phyloP scores from a whole-genome alignment of 2,329 filamentous ascomycete genomes.

The Fusarium lateritium region DNA sequence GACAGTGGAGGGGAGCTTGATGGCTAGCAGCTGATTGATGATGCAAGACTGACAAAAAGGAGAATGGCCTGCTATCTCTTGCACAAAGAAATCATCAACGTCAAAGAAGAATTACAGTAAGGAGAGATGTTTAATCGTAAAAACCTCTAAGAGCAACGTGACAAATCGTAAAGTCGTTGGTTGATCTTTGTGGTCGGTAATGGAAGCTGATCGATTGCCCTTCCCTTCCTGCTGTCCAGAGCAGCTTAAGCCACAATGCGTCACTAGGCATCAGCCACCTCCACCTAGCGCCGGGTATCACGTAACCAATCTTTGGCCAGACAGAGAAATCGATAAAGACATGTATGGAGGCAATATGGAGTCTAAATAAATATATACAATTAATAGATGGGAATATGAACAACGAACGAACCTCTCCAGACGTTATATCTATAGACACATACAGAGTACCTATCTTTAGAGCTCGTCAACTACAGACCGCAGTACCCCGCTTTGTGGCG shows the following conservation, averaged over 20 bases:
- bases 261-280: slow-evolving; percentile 46
- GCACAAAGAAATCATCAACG: slow-evolving; percentile 12
- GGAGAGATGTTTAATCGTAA: slow-evolving; percentile 11
- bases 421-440: too few species aligned
- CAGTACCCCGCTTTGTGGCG: slow-evolving; percentile 49
- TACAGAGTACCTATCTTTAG: too few species aligned
- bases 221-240: slow-evolving; percentile 10
- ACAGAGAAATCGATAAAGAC: neutral
- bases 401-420: too few species aligned
- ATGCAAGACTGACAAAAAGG: slow-evolving; percentile 20
- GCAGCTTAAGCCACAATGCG: slow-evolving; percentile 49
- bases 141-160: slow-evolving; percentile 20
- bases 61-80: slow-evolving; percentile 33
- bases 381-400: too few species aligned
- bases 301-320: neutral
- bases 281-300: slow-evolving; percentile 28
- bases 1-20: slow-evolving; percentile 30
- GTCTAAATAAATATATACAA: too few species aligned
- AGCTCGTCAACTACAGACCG: neutral
- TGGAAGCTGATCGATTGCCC: slow-evolving; percentile 51
- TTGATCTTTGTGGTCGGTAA: slow-evolving; percentile 38
- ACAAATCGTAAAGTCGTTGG: slow-evolving; percentile 31
- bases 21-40: slow-evolving; percentile 15
- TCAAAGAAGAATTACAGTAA: slow-evolving; percentile 17
- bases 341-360: neutral